Evolutionary conservation across 352 stramenopile species (phyloP).

Genomic region (Phytopythium cucurbitacearum): DNA sequence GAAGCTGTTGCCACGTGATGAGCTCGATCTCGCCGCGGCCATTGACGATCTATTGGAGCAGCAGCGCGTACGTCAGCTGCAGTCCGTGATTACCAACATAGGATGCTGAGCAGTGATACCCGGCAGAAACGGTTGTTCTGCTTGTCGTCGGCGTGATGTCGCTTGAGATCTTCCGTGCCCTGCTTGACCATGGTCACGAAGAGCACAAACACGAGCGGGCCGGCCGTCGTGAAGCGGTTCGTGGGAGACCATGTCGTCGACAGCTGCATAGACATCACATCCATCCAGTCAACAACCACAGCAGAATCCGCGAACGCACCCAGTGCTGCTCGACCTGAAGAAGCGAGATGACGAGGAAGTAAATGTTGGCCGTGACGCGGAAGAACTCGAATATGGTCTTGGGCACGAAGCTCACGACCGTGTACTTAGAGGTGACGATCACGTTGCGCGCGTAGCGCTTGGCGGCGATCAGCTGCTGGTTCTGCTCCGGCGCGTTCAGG

Average conservation of each 20-base stretch:
- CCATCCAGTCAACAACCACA: too few species aligned
- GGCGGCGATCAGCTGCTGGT: slow-evolving; percentile 42
- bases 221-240: slow-evolving; percentile 69
- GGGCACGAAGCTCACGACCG: slow-evolving; percentile 86
- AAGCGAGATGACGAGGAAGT: slow-evolving; percentile 92
- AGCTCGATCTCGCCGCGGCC: slow-evolving; percentile 29
- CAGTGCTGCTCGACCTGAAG: slow-evolving; percentile 56
- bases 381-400: slow-evolving; percentile 94
- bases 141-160: slow-evolving; percentile 59
- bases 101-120: slow-evolving; percentile 10
- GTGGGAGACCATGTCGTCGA: slow-evolving; percentile 61
- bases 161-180: slow-evolving; percentile 61
- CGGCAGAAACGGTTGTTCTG: slow-evolving; percentile 54
- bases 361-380: slow-evolving; percentile 91
- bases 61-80: neutral
- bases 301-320: neutral
- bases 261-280: slow-evolving; percentile 22
- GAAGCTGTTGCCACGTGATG: slow-evolving; percentile 66
- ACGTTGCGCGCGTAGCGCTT: slow-evolving; percentile 71
- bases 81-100: neutral
- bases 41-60: slow-evolving; percentile 38
- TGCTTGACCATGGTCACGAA: slow-evolving; percentile 78
- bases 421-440: slow-evolving; percentile 92
- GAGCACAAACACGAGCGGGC: slow-evolving; percentile 66
- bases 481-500: slow-evolving; percentile 48